Base-by-base conservation (phyloP, 495 filamentous ascomycete species). In the Melanomma pulvis-pyrius region DNA sequence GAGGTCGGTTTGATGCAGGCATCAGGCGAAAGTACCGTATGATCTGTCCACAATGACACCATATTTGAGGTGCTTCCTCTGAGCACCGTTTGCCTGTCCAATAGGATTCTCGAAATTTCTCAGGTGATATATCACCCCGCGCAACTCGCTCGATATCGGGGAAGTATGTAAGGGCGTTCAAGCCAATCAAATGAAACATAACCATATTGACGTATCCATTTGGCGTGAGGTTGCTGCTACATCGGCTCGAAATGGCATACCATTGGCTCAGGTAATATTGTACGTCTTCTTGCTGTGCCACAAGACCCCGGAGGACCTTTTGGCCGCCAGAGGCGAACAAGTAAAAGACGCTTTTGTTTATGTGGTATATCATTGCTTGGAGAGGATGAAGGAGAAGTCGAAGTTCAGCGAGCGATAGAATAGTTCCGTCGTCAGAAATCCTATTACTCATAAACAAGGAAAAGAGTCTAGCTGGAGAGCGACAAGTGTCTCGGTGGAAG, bases 271-370 rank as follows among this genome's bases (percentile, higher is more conserved):
- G 39, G 26, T 48, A 32, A 21, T 46, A 46, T 15, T 32, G 56
- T 1, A 48, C 56, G 8, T 60, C 56, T 60, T 60, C 56, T 2
- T 48, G 39, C 22, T 60, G 56, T 8, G 17, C 48, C 15, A 60
- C 13, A 0, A 66, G 34, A 24, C 28, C 21, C 13, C 78, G 77
- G 17, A 81, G 74, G 3, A 84, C 67, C 32, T 80, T 73, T 28
- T 47, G 28, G 24, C 26, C 29, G 2, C 34, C 21, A 51, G 17
- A 29, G 25, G 3, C 8, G 21, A 52, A 29, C 12, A 29, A 24
- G 26, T 24, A 29, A 2, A 6, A 3, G 5, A 29, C 7, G 22
- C 49, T 52, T 17, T 52, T 52, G 49, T 52, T 52, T 15, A 52
- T 3, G 22, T 52, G 49, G 17, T 52, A 52, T 2, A 52, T 25